A percentile compares a stretch with the other conserved stretches of the same genome.
phyloP scores from a whole-genome alignment of 1,139 yeast genomes.

The Candida smagusa region DNA sequence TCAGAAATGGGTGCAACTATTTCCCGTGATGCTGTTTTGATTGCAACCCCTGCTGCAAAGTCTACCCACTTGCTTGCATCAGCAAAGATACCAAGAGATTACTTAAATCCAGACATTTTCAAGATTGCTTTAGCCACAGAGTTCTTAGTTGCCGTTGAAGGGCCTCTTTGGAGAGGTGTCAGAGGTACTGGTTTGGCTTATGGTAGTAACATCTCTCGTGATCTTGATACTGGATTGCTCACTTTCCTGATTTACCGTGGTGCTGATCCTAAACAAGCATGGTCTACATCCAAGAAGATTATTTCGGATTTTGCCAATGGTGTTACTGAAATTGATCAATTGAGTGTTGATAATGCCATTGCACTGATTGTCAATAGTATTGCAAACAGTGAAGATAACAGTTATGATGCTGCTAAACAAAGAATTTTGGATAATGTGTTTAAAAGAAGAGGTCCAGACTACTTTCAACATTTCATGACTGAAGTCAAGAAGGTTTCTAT shows the following conservation, averaged over 20 bases:
- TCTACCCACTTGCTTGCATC: constrained; percentile 70
- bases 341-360: constrained; percentile 66
- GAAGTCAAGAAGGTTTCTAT: constrained; percentile 50
- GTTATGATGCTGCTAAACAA: constrained; percentile 58
- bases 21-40: constrained; percentile 55
- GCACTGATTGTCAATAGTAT: constrained; percentile 70
- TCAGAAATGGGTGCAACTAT: constrained; percentile 58
- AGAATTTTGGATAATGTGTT: constrained; percentile 67
- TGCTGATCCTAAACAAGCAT: constrained; percentile 75
- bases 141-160: constrained; percentile 84
- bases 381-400: constrained; percentile 63
- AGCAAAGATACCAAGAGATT: constrained; percentile 63
- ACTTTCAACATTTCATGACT: constrained; percentile 42
- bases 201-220: constrained; percentile 66
- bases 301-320: constrained; percentile 64
- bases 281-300: constrained; percentile 62
- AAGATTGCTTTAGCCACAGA: constrained; percentile 73
- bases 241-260: constrained; percentile 75
- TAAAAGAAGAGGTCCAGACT: constrained; percentile 64
- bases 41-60: constrained; percentile 83
- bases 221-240: constrained; percentile 66
- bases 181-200: constrained; percentile 96
- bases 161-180: constrained; percentile 96
- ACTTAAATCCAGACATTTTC: constrained; percentile 63
- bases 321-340: constrained; percentile 48